These are phyloP conservation scores for Aurinia saxatilis DNA, from an alignment of 345 rosid genomes.

Conservation along the genomic window DNA sequence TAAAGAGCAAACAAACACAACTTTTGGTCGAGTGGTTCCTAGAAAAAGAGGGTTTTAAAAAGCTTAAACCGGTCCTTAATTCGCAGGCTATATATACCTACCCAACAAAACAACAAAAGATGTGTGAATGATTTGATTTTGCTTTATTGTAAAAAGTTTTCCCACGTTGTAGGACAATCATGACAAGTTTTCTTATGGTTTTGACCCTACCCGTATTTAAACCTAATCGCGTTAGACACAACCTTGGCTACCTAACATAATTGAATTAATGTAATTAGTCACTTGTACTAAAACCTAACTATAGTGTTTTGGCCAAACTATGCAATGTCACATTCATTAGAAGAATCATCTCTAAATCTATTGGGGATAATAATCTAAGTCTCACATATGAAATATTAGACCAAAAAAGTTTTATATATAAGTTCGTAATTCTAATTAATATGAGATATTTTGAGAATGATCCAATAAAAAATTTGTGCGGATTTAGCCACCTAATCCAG, in stretches of 20 bases:
- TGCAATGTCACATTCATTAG: too few relatives aligned
- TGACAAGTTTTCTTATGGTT: neutral
- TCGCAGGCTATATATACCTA: conserved; percentile 21
- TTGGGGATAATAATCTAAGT: too few relatives aligned
- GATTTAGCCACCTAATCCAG: too few relatives aligned
- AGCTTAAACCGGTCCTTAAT: conserved; percentile 9
- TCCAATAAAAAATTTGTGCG: too few relatives aligned
- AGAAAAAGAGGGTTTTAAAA: conserved; percentile 13
- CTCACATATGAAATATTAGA: too few relatives aligned
- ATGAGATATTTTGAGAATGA: too few relatives aligned
- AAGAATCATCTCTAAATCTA: too few relatives aligned
- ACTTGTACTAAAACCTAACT: neutral
- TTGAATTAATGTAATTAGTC: neutral
- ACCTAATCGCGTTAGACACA: conserved; percentile 8
- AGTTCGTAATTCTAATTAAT: too few relatives aligned
- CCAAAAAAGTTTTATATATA: too few relatives aligned
- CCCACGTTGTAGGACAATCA: conserved; percentile 27
- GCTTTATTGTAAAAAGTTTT: conserved; percentile 17
- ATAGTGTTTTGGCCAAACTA: neutral
- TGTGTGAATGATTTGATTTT: conserved; percentile 9
- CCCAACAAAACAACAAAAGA: conserved; percentile 25
- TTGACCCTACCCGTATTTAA: conserved; percentile 14
- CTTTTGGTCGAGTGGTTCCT: conserved; percentile 21
- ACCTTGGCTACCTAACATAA: neutral
- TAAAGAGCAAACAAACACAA: conserved; percentile 18